These are phyloP conservation scores for Clonostachys chloroleuca DNA, from an alignment of 2,329 filamentous ascomycete genomes.

Conservation along the genomic window DNA sequence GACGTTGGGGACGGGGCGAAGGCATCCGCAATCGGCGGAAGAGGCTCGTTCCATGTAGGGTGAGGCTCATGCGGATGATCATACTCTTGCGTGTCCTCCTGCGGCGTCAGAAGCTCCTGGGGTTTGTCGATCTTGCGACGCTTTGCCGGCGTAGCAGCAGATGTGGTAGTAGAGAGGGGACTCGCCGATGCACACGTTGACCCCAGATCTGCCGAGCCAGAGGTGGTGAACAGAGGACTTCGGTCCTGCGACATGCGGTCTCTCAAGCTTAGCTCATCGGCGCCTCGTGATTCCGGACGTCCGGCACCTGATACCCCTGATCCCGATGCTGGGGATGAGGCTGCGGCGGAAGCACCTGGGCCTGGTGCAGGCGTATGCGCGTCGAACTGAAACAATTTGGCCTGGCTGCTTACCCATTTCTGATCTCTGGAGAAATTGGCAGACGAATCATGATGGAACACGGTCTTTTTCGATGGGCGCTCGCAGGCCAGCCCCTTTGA, in stretches of 20 bases:
- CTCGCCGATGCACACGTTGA: no score
- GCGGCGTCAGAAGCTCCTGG: no score
- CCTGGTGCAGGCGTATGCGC: background rate
- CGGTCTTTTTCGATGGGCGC: constrained; percentile 23
- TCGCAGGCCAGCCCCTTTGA: constrained; percentile 23
- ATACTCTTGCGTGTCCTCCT: no score
- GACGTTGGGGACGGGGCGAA: background rate
- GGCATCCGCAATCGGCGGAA: background rate
- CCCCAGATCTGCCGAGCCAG: no score
- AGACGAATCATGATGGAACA: constrained; percentile 27
- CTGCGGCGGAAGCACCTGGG: background rate
- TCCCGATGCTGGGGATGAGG: background rate
- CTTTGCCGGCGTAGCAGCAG: no score
- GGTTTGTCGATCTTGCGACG: no score
- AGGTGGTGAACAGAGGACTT: no score
- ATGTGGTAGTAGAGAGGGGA: no score
- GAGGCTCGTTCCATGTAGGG: background rate
- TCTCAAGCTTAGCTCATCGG: background rate
- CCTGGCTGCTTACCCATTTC: constrained; percentile 27
- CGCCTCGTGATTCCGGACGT: background rate
- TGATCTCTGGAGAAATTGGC: constrained; percentile 25
- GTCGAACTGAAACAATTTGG: constrained; percentile 6
- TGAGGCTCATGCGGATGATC: no score
- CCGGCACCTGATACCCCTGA: background rate
- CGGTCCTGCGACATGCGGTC: background rate